phyloP scores from a whole-genome alignment of 495 filamentous ascomycete species.

The Cudoniella acicularis region DNA sequence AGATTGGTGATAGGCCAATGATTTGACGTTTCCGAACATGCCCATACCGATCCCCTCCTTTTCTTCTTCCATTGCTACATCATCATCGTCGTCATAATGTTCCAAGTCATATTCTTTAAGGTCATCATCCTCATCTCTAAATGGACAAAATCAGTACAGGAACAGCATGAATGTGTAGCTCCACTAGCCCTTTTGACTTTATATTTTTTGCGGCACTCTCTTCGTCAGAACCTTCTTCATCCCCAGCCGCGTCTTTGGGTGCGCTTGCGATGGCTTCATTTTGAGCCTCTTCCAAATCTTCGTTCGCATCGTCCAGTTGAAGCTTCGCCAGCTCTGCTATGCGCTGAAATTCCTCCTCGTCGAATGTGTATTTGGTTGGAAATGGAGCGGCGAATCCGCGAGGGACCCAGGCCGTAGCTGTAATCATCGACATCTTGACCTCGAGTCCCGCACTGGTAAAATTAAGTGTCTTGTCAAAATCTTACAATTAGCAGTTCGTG shows the following conservation, averaged over 20 bases:
- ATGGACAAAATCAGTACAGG: background rate
- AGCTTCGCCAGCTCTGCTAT: constrained; percentile 87
- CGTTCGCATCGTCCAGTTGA: constrained; percentile 88
- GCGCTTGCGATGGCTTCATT: constrained; percentile 32
- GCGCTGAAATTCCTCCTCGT: constrained; percentile 87
- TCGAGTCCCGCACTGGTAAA: background rate
- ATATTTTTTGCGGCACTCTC: constrained; percentile 15
- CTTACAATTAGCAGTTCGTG: background rate
- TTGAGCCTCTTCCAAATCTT: constrained; percentile 71
- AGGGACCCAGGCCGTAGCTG: constrained; percentile 88
- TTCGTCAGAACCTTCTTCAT: constrained; percentile 24
- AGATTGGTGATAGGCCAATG: constrained; percentile 85
- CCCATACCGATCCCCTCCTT: constrained; percentile 66
- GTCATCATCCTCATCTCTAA: constrained; percentile 69
- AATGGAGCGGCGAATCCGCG: constrained; percentile 90
- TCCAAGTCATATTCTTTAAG: constrained; percentile 94
- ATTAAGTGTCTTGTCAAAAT: background rate
- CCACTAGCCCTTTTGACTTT: constrained; percentile 23
- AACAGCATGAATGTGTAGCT: background rate
- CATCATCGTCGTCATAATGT: constrained; percentile 85
- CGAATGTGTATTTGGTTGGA: constrained; percentile 83
- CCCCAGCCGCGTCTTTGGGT: constrained; percentile 32
- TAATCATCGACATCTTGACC: constrained; percentile 71
- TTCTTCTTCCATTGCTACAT: constrained; percentile 60
- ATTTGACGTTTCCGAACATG: constrained; percentile 94